These are phyloP conservation scores for Candida montana DNA, from an alignment of 805 yeast species.

Conservation along the genomic window DNA sequence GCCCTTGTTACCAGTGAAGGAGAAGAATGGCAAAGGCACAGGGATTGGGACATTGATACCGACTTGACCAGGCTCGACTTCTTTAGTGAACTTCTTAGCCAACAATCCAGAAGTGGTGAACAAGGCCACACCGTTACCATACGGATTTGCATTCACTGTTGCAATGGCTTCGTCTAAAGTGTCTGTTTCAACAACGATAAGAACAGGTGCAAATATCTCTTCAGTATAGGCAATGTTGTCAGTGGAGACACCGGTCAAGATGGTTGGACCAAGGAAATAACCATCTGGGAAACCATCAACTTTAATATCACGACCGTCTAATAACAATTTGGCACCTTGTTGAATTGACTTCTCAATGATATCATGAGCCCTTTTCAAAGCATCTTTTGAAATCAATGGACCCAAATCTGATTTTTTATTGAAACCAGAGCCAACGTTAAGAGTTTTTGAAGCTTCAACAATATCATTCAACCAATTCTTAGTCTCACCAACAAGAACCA, in stretches of 20 bases:
- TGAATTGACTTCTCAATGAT: constrained; percentile 47
- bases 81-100: constrained; percentile 65
- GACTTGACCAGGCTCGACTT: constrained; percentile 70
- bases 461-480: constrained; percentile 60
- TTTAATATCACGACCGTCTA: constrained; percentile 56
- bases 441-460: constrained; percentile 48
- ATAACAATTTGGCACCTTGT: constrained; percentile 54
- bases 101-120: constrained; percentile 66
- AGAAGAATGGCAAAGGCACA: constrained; percentile 76
- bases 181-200: constrained; percentile 55
- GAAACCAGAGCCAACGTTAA: constrained; percentile 62
- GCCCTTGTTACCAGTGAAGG: constrained; percentile 72
- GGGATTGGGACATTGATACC: constrained; percentile 79
- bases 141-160: constrained; percentile 53
- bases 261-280: constrained; percentile 69
- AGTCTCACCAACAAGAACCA: constrained; percentile 62
- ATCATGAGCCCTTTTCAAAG: constrained; percentile 45
- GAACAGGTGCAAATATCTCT: constrained; percentile 74
- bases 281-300: constrained; percentile 51
- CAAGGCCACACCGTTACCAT: constrained; percentile 69
- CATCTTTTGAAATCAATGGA: constrained; percentile 59
- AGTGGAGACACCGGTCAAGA: constrained; percentile 53
- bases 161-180: constrained; percentile 69
- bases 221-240: constrained; percentile 65
- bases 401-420: constrained; percentile 59